phyloP scores from a whole-genome alignment of 371 early-diverging fungal species.

The Mortierella sp. region DNA sequence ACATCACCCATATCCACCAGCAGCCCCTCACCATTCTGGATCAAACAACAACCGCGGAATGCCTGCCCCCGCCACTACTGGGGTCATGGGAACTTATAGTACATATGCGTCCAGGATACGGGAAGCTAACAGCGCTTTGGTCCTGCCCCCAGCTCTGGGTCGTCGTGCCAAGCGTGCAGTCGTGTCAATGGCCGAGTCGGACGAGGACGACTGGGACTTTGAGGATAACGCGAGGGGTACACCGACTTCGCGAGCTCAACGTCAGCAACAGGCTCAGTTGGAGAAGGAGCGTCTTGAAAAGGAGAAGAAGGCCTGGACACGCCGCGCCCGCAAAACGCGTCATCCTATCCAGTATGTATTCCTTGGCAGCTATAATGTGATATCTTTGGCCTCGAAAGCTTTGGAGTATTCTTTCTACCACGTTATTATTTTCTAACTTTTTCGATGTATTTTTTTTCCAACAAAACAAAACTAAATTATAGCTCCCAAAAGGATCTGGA shows the following conservation, averaged over 20 bases:
- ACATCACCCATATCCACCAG: not conserved
- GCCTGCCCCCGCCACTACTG: not conserved
- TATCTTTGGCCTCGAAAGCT: not conserved
- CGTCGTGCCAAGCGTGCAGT: conserved; percentile 54
- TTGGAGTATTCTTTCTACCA: not conserved
- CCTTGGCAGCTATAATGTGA: no score
- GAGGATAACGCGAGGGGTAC: conserved; percentile 55
- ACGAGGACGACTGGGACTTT: conserved; percentile 58
- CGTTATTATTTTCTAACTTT: not conserved
- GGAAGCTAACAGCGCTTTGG: conserved; percentile 54
- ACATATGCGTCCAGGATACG: conserved; percentile 60
- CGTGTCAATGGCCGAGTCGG: conserved; percentile 51
- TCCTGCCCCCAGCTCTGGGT: conserved; percentile 50
- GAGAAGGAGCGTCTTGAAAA: conserved; percentile 52
- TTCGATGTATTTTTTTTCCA: not conserved
- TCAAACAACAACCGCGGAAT: conserved; percentile 15
- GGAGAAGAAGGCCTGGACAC: conserved; percentile 47
- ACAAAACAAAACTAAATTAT: not conserved
- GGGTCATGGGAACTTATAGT: conserved; percentile 50
- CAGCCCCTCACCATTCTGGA: not conserved
- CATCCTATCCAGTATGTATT: conserved; percentile 46
- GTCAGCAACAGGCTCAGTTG: conserved; percentile 26
- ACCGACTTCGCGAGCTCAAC: conserved; percentile 33
- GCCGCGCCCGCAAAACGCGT: conserved; percentile 46
- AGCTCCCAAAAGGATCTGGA: conserved; percentile 61